Percentiles rank a stretch among this genome's conserved stretches.
Evolutionary conservation across 2,329 filamentous ascomycete genomes (phyloP).

Genomic region (Sporothrix pallida): DNA sequence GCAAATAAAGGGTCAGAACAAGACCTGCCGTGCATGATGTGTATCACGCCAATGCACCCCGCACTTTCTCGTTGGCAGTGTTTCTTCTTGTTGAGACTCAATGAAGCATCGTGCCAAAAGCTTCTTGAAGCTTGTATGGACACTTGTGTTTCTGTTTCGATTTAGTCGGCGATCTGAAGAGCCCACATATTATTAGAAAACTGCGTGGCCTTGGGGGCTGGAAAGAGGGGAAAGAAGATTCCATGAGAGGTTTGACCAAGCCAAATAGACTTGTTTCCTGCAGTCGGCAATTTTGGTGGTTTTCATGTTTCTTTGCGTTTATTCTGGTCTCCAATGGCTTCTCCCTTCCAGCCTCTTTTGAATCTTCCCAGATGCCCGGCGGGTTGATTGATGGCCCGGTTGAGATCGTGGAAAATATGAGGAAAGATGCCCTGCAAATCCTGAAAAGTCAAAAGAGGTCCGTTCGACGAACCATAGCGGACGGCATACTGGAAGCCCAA

Average conservation of each 20-base stretch:
- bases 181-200: background rate
- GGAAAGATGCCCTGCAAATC: too few relatives aligned
- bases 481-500: background rate
- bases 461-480: background rate
- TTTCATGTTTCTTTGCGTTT: too few relatives aligned
- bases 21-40: background rate
- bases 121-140: background rate
- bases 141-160: slow-evolving; percentile 1
- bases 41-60: slow-evolving; percentile 17
- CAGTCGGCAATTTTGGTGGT: too few relatives aligned
- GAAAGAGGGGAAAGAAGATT: background rate
- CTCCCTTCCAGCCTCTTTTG: too few relatives aligned
- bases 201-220: background rate
- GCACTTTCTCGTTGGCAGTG: background rate
- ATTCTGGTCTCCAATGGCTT: too few relatives aligned
- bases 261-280: too few relatives aligned
- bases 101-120: too few relatives aligned
- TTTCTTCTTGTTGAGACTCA: background rate
- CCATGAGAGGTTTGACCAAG: background rate
- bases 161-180: slow-evolving; percentile 9
- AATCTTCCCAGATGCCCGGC: background rate
- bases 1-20: background rate
- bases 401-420: background rate
- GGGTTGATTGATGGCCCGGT: background rate
- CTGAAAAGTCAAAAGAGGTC: background rate